Evolutionary conservation across 164 flowering plant species (phyloP).

Genomic region (Magnolia changhungtana): DNA sequence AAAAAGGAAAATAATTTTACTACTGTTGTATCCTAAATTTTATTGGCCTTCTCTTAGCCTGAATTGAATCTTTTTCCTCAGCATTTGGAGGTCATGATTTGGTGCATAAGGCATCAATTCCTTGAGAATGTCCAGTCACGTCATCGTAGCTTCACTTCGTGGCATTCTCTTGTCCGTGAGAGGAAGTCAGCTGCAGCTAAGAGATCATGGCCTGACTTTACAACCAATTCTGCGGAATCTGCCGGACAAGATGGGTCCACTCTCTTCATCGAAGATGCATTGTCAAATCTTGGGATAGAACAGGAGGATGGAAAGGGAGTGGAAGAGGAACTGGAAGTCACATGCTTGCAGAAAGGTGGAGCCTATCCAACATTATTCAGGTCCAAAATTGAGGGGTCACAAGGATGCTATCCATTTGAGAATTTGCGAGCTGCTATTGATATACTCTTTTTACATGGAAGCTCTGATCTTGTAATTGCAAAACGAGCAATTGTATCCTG

Average conservation of each 20-base stretch:
- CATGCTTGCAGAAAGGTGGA: conserved; percentile 50
- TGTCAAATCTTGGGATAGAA: conserved; percentile 68
- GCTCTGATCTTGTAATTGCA: conserved; percentile 83
- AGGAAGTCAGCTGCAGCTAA: conserved; percentile 69
- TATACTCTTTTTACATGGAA: conserved; percentile 75
- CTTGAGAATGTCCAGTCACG: conserved; percentile 62
- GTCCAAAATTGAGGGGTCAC: conserved; percentile 53
- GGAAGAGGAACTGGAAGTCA: conserved; percentile 40
- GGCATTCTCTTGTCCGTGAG: conserved; percentile 58
- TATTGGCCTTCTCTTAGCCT: conserved; percentile 5
- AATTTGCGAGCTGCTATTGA: conserved; percentile 76
- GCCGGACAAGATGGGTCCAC: conserved; percentile 42
- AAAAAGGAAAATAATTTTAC: no score
- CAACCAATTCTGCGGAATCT: conserved; percentile 37
- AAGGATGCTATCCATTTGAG: conserved; percentile 83
- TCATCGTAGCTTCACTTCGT: conserved; percentile 37
- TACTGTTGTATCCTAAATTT: background rate
- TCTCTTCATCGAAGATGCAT: conserved; percentile 94
- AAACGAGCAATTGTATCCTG: conserved; percentile 97
- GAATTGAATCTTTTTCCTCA: conserved; percentile 28
- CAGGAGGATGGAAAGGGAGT: conserved; percentile 26
- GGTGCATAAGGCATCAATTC: conserved; percentile 84
- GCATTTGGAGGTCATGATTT: conserved; percentile 89
- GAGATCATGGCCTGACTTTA: conserved; percentile 77
- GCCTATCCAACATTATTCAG: conserved; percentile 31